Conservation (phyloP, 2,329 filamentous ascomycete genomes). For the Epichloe glyceriae region DNA sequence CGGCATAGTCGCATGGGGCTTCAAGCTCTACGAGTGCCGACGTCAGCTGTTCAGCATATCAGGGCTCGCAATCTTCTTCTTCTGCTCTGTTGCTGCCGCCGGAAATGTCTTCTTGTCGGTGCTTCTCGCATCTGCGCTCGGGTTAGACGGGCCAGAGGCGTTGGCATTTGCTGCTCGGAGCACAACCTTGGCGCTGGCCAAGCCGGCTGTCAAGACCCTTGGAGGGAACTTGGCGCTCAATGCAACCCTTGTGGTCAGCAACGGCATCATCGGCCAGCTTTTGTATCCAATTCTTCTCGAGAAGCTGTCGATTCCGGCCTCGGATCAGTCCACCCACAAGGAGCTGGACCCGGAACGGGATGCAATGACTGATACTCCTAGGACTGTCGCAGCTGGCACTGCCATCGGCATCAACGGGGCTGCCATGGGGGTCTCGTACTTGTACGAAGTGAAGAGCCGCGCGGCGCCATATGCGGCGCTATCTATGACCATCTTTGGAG, state of each 20-base stretch:
- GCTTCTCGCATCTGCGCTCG: conserved; percentile 21
- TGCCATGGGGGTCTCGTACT: conserved; percentile 45
- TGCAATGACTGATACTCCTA: conserved; percentile 14
- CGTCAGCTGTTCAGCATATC: conserved; percentile 29
- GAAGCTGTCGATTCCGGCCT: conserved; percentile 13
- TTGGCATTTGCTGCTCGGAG: conserved; percentile 37
- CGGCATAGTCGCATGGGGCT: conserved; percentile 39
- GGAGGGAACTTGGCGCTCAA: conserved; percentile 34
- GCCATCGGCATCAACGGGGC: conserved; percentile 45
- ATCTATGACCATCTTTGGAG: conserved; percentile 44
- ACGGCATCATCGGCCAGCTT: conserved; percentile 33
- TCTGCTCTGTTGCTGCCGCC: conserved; percentile 24
- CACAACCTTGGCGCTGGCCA: conserved; percentile 36
- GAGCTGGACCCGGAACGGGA: not conserved
- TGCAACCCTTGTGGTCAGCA: conserved; percentile 37
- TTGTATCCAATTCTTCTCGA: conserved; percentile 24
- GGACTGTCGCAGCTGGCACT: conserved; percentile 35
- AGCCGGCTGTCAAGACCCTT: conserved; percentile 31
- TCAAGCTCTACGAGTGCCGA: conserved; percentile 40
- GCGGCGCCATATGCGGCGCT: conserved; percentile 43
- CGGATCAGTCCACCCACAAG: not conserved
- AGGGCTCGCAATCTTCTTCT: conserved; percentile 25
- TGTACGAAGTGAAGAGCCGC: conserved; percentile 39
- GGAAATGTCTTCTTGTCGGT: conserved; percentile 31
- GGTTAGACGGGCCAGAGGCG: conserved; percentile 21